Evolutionary conservation across 331 rosid species (phyloP).

Genomic region (Malus hybrid): DNA sequence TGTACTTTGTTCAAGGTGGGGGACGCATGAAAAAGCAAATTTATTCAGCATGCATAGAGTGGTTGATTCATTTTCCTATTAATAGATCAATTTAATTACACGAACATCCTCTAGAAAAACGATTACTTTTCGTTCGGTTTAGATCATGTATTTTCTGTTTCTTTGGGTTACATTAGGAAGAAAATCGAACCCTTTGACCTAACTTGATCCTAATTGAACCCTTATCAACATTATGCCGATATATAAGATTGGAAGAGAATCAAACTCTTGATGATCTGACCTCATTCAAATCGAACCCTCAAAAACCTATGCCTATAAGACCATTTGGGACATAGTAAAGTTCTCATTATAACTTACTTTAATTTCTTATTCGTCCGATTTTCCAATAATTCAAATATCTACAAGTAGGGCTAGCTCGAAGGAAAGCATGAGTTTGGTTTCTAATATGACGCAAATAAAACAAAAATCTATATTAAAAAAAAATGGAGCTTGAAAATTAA

Average conservation of each 20-base stretch:
- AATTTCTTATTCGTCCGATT: background rate
- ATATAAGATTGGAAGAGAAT: background rate
- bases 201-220: background rate
- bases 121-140: background rate
- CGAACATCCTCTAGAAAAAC: background rate
- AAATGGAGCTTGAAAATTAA: too few species aligned
- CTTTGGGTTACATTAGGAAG: background rate
- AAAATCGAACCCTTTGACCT: background rate
- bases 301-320: too few species aligned
- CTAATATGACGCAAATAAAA: too few species aligned
- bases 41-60: background rate
- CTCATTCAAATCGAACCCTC: background rate
- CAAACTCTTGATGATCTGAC: background rate
- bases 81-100: background rate
- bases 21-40: background rate
- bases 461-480: too few species aligned
- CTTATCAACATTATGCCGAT: background rate
- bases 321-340: too few species aligned
- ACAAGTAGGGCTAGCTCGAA: background rate
- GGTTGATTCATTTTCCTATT: too few species aligned
- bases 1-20: background rate
- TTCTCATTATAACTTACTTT: background rate
- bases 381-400: background rate
- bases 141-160: background rate
- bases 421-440: background rate